Evolutionary conservation across 192 early-diverging fungal genomes (phyloP), one percentile per base, ranked within the genome.

Genomic region (Mortierella claussenii): DNA sequence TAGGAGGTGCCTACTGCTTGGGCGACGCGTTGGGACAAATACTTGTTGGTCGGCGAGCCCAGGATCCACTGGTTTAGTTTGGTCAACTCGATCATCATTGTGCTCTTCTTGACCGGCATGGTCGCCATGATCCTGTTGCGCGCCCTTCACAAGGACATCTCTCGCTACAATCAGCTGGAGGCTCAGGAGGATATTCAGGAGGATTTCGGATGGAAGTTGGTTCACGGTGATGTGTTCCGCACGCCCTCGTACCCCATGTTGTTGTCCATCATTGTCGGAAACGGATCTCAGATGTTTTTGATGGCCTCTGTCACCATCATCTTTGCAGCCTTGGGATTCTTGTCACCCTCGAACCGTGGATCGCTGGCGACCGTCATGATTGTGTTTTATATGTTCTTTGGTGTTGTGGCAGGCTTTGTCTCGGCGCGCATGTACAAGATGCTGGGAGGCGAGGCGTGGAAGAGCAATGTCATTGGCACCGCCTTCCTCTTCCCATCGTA

Each of bases 181-280:
- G 83, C 82, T 11, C 82, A 87, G 50, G 89, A 92, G 58, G 89
- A 92, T 65, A 79, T 92, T 42, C 91, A 92, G 57, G 97, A 98
- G 66, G 97, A 98, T 62, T 97, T 93, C 89, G 97, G 97, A 3
- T 98, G 97, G 97, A 98, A 97, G 78, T 87, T 95, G 26, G 93
- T 98, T 10, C 97, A 98, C 51, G 95, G 95, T 30, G 97, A 98
- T 79, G 95, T 98, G 27, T 98, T 98, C 83, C 90, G 97, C 13
- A 82, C 94, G 15, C 95, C 97, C 2, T 69, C 84, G 26, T 86
- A 89, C 33, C 82, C 89, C 46, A 89, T 90, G 61, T 76, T 92
- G 46, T 80, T 98, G 27, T 81, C 93, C 0, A 92, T 95, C 13
- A 83, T 95, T 36, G 71, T 93, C 27, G 97, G 97, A 24, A 95